Conservation (phyloP, 306 rosid species). For the Casuarina glauca region DNA sequence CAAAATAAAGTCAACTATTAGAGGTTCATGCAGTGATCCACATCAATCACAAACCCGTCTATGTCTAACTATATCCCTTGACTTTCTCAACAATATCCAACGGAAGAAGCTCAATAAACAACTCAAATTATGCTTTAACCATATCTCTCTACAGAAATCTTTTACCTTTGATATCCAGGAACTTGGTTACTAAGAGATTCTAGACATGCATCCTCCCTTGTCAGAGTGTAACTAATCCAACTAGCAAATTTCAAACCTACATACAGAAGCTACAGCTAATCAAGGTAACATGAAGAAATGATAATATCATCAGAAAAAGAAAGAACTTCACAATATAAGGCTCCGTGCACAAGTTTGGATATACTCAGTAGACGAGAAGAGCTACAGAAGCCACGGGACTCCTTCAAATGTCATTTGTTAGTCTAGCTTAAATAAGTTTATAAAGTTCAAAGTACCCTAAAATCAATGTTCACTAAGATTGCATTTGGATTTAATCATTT, state of each 20-base stretch:
- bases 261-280: not conserved
- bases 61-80: not conserved
- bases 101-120: not conserved
- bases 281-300: not conserved
- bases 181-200: not conserved
- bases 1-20: constrained; percentile 7
- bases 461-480: not conserved
- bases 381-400: not conserved
- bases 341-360: not conserved
- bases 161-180: not conserved
- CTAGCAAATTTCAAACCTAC: not conserved
- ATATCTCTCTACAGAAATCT: not conserved
- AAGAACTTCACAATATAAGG: not conserved
- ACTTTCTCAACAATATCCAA: not conserved
- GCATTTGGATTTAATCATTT: no score
- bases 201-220: not conserved
- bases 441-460: not conserved
- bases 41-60: constrained; percentile 7
- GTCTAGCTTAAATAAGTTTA: not conserved
- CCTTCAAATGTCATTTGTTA: not conserved
- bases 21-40: not conserved
- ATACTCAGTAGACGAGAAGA: not conserved
- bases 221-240: not conserved
- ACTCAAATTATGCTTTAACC: not conserved
- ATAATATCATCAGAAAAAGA: not conserved